phyloP scores from a whole-genome alignment of 768 basidiomycete species.

The Serendipita sp. region DNA sequence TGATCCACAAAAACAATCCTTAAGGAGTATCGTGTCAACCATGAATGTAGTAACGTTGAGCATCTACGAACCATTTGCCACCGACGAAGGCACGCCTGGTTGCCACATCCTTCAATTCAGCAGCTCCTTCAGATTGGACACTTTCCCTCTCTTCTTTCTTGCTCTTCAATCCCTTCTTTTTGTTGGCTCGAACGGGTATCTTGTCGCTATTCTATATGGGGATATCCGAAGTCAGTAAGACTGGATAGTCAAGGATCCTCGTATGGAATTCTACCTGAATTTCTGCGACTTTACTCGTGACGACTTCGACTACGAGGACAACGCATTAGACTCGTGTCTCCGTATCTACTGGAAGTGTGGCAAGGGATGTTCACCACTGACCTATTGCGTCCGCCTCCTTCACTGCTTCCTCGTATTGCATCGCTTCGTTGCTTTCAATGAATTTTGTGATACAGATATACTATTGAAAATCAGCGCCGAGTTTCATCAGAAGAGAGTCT shows the following conservation, averaged over 20 bases:
- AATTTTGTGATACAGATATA: background rate
- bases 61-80: slow-evolving; percentile 48
- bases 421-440: background rate
- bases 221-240: too few species aligned
- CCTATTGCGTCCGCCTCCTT: background rate
- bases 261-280: background rate
- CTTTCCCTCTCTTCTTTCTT: slow-evolving; percentile 64
- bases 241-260: background rate
- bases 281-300: background rate
- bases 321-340: background rate
- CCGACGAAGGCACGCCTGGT: slow-evolving; percentile 33
- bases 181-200: slow-evolving; percentile 51
- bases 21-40: background rate
- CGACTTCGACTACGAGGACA: background rate
- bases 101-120: slow-evolving; percentile 46
- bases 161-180: slow-evolving; percentile 55
- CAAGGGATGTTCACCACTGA: background rate
- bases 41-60: background rate
- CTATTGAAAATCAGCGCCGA: background rate
- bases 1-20: slow-evolving; percentile 54
- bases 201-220: slow-evolving; percentile 34
- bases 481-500: background rate
- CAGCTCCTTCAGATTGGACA: slow-evolving; percentile 41
- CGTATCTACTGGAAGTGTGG: background rate
- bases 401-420: background rate